Evolutionary conservation across 192 early-diverging fungal species (phyloP), one percentile per base, ranked within the genome.

Genomic region (Thamnidium elegans): DNA sequence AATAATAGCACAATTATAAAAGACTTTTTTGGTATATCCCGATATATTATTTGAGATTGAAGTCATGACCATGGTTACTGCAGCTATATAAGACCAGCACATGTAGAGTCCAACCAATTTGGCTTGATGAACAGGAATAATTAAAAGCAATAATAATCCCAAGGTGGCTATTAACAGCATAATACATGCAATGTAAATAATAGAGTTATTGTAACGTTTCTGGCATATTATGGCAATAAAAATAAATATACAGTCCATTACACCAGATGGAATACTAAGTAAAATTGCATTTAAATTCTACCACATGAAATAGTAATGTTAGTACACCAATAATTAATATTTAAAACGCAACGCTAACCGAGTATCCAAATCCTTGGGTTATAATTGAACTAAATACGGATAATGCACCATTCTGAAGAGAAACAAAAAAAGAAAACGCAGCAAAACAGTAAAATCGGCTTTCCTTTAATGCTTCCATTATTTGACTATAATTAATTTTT

Each of bases 361-460:
- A 50, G 34, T 66, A 72, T 19, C 70, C 70, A 50, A 72, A 46
- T 4, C 58, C 58, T 34, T 44, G 15, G 2, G 58, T 56, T 42
- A 72, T 67, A 13, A 56, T 39, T 14, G 51, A 48, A 19, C 31
- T 47, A 48, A 62, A 72, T 14, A 50, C 62, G 3, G 50, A 62
- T 14, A 72, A 32, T 17, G 54, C 66, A 39, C 71, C 71, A 23
- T 67, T 73, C 23, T 62, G 60, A 13, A 73, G 54, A 50, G 62
- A 62, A 54, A 50, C 50, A 20, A 73, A 21, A 4, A 67, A 11
- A 21, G 54, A 47, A 30, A 46, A 32, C 30, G 52, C 51, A 26
- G 44, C 44, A 30, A 62, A 67, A 10, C 39, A 39, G 44, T 55
- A 72, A 15, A 67, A 63, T 36, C 66, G 66, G 6, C 48, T 34